A percentile compares a stretch with the other conserved stretches of the same genome.
These are phyloP conservation scores for Scortechinia acanthostroma DNA, from an alignment of 2,329 filamentous ascomycete species.

Conservation along the genomic window DNA sequence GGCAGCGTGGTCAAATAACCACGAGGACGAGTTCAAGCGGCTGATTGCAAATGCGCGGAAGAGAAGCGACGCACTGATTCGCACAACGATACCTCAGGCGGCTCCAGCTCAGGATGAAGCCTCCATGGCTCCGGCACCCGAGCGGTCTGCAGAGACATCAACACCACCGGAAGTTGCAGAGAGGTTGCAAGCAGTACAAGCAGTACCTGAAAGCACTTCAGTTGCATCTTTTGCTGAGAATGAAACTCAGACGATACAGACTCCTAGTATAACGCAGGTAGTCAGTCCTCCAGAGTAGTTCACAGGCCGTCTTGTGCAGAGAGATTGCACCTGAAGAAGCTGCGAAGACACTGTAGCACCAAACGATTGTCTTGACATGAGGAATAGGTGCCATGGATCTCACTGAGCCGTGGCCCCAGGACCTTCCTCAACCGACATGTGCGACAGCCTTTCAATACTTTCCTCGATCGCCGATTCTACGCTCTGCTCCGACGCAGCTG, in stretches of 20 bases:
- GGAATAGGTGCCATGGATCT: too few species aligned
- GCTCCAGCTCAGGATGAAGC: neutral
- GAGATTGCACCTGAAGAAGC: too few species aligned
- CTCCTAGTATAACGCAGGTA: too few species aligned
- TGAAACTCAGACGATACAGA: too few species aligned
- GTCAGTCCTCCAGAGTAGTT: too few species aligned
- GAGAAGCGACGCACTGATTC: neutral
- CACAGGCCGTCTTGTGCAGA: too few species aligned
- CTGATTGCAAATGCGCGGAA: slow-evolving; percentile 1
- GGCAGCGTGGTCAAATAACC: neutral
- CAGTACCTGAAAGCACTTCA: neutral
- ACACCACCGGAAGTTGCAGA: neutral
- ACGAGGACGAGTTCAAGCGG: neutral
- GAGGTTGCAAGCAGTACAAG: neutral
- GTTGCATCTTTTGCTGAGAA: too few species aligned
- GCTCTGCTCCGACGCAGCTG: neutral
- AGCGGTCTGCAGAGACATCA: neutral
- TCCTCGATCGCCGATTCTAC: neutral
- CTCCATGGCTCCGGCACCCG: neutral
- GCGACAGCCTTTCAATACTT: neutral
- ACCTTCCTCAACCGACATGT: neutral
- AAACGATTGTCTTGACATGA: too few species aligned
- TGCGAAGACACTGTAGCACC: too few species aligned
- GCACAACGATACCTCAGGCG: neutral
- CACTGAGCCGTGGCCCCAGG: neutral